phyloP scores from a whole-genome alignment of 2,329 filamentous ascomycete species.

The Aspergillus proliferans region DNA sequence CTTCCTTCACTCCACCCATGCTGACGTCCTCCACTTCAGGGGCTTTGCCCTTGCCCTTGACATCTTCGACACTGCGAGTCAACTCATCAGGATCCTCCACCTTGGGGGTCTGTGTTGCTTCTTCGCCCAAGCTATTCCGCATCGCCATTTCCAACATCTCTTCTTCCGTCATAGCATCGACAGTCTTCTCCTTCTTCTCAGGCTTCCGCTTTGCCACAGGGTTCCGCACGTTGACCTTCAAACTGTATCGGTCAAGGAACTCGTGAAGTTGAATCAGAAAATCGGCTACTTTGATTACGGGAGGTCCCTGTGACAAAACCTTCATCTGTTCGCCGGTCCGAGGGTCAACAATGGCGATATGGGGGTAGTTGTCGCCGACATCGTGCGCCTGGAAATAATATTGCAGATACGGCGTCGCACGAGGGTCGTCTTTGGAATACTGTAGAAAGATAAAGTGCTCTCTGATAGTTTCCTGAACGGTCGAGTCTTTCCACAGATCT shows the following conservation, averaged over 20 bases:
- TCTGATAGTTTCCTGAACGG: constrained; percentile 70
- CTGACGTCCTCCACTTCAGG: constrained; percentile 29
- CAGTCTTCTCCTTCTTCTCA: constrained; percentile 64
- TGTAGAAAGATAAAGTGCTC: constrained; percentile 97
- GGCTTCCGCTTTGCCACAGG: constrained; percentile 75
- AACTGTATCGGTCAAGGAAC: constrained; percentile 93
- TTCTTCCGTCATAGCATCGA: constrained; percentile 89
- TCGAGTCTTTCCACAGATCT: constrained; percentile 87
- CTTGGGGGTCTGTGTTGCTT: constrained; percentile 43
- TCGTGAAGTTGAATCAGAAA: constrained; percentile 90
- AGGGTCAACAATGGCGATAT: constrained; percentile 92
- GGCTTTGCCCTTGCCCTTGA: constrained; percentile 46
- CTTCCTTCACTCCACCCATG: constrained; percentile 33
- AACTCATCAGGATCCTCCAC: constrained; percentile 80
- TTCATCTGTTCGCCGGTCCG: constrained; percentile 96
- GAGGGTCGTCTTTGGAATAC: constrained; percentile 77
- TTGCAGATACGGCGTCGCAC: constrained; percentile 73
- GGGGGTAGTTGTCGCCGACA: constrained; percentile 83
- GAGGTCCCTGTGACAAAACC: constrained; percentile 73
- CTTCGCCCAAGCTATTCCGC: constrained; percentile 70
- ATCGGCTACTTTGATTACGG: constrained; percentile 67
- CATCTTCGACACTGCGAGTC: constrained; percentile 58
- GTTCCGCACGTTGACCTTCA: constrained; percentile 83
- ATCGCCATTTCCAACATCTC: constrained; percentile 95
- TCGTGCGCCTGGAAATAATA: constrained; percentile 83